Evolutionary conservation across 2,329 filamentous ascomycete species (phyloP).

Genomic region (Dendryphion nanum): DNA sequence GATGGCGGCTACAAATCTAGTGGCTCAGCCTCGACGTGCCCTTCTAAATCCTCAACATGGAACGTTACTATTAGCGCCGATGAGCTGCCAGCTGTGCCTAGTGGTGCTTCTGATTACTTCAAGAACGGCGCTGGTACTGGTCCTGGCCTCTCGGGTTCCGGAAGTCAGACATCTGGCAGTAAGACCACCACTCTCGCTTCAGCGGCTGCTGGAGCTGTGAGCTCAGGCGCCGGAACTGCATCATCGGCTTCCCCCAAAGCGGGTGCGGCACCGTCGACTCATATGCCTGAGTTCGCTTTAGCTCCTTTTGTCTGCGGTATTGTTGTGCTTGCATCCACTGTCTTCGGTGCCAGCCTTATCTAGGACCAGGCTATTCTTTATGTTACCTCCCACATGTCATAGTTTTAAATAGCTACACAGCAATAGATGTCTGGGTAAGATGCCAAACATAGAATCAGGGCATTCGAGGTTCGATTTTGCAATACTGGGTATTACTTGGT

Average conservation of each 20-base stretch:
- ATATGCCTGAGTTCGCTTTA: conserved; percentile 46
- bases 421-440: no score
- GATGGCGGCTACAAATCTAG: conserved; percentile 60
- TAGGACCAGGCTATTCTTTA: no score
- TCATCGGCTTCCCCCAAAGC: conserved; percentile 18
- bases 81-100: conserved; percentile 58
- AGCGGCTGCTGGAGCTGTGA: conserved; percentile 51
- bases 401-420: no score
- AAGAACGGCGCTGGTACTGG: conserved; percentile 58
- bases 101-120: conserved; percentile 56
- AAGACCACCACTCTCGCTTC: conserved; percentile 43
- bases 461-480: no score
- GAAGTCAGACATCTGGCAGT: conserved; percentile 57
- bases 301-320: conserved; percentile 53
- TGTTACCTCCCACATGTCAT: no score
- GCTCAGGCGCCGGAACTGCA: conserved; percentile 21
- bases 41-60: conserved; percentile 54
- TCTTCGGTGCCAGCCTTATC: conserved; percentile 53
- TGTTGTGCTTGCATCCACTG: conserved; percentile 51
- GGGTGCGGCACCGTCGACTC: conserved; percentile 46
- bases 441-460: no score
- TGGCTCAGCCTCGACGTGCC: conserved; percentile 55
- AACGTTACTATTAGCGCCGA: conserved; percentile 48
- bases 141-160: conserved; percentile 54
- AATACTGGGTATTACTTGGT: no score